Base-by-base conservation (phyloP, 2,329 filamentous ascomycete species). In the Aspergillus bombycis region DNA sequence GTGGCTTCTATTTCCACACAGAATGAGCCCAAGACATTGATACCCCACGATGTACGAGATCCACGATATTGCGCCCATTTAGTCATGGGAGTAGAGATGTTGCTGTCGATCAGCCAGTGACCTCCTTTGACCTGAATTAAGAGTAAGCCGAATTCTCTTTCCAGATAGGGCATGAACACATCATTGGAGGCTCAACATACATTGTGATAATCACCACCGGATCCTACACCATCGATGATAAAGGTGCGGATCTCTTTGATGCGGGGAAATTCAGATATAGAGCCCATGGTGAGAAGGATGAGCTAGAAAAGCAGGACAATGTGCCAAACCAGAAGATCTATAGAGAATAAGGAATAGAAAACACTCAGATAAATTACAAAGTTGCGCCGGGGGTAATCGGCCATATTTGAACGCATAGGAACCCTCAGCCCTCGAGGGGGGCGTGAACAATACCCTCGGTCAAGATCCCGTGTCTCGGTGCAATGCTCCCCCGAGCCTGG, bases 21-120 rank as follows among this genome's bases (percentile, higher is more conserved):
- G 80, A 97, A 96, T 0, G 93, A 96, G 2, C 94, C 94, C 30
- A 97, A 82, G 9, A 97, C 93, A 72, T 97, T 97, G 84, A 97
- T 97, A 43, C 94, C 94, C 92, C 93, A 97, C 77, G 89, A 93
- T 14, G 93, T 97, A 71, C 94, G 86, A 43, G 93, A 97, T 65
- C 89, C 88, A 69, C 93, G 89, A 79, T 96, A 97, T 71, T 94
- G 84, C 68, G 95, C 91, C 86, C 94, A 97, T 78, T 88, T 86
- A 57, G 93, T 94, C 86, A 94, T 96, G 8, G 94, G 94, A 0
- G 93, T 97, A 1, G 94, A 93, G 75, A 97, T 97, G 70, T 94
- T 89, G 65, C 90, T 91, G 80, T 97, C 94, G 68, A 97, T 91
- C 70, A 97, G 83, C 94, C 93, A 96, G 78, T 82, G 81, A 36